Evolutionary conservation across 2,329 filamentous ascomycete genomes (phyloP).

Genomic region (Fusarium incarnatum): DNA sequence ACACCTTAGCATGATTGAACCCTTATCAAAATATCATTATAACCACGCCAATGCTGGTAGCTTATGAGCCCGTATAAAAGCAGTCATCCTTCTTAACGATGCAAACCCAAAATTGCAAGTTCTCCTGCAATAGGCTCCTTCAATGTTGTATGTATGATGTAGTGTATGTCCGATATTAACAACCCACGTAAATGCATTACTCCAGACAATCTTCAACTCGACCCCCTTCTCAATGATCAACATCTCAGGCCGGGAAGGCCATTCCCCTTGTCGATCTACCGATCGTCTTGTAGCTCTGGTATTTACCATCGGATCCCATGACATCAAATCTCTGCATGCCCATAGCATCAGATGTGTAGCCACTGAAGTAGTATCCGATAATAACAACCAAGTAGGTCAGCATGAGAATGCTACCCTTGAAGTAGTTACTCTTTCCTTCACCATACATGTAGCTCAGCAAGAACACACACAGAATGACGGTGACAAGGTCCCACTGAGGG

Average conservation of each 20-base stretch:
- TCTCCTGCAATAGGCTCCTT: conserved; percentile 11
- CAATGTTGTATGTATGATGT: conserved; percentile 25
- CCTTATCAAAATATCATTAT: conserved; percentile 6
- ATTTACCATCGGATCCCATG: conserved; percentile 62
- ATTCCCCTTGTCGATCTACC: conserved; percentile 57
- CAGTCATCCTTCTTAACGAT: conserved; percentile 11
- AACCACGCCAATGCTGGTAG: conserved; percentile 12
- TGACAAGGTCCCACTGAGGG: conserved; percentile 99
- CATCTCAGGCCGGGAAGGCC: conserved; percentile 43
- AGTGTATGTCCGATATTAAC: conserved; percentile 36
- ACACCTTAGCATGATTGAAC: conserved; percentile 25
- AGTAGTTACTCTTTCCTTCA: conserved; percentile 99
- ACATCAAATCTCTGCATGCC: conserved; percentile 65
- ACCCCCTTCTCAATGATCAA: neutral
- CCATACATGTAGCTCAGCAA: conserved; percentile 97
- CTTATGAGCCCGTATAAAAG: conserved; percentile 4
- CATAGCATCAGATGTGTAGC: conserved; percentile 61
- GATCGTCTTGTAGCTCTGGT: conserved; percentile 65
- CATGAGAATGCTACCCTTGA: conserved; percentile 96
- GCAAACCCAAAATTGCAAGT: conserved; percentile 22
- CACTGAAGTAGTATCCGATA: conserved; percentile 89
- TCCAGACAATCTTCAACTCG: neutral
- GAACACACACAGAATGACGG: conserved; percentile 95
- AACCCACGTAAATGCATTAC: conserved; percentile 14
- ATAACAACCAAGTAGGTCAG: conserved; percentile 93